Conservation (phyloP, 352 stramenopile genomes). For the Globisporangium camurandrum region DNA sequence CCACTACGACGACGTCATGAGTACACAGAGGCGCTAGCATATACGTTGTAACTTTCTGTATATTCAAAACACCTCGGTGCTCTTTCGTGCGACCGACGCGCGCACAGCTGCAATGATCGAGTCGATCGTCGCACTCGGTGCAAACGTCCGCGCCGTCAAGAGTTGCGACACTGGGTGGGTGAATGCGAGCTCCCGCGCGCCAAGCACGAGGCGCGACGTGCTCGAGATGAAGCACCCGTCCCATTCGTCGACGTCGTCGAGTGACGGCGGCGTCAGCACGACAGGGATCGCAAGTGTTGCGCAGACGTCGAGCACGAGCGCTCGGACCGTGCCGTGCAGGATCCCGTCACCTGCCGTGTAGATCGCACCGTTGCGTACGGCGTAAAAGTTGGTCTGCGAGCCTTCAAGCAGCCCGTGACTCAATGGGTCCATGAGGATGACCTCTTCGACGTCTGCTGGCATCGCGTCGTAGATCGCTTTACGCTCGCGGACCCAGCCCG, state of each 20-base stretch:
- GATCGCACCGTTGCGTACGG: constrained; percentile 39
- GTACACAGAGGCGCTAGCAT: too few species aligned
- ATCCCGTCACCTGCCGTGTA: constrained; percentile 67
- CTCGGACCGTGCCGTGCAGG: constrained; percentile 68
- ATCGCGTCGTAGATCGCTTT: constrained; percentile 71
- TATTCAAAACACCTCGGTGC: constrained; percentile 55
- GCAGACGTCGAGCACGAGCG: constrained; percentile 66
- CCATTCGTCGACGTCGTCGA: constrained; percentile 54
- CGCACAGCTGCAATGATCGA: constrained; percentile 38
- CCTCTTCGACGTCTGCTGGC: constrained; percentile 58
- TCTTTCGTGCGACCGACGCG: constrained; percentile 40
- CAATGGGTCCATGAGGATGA: constrained; percentile 76
- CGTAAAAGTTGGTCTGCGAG: constrained; percentile 84
- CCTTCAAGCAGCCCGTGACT: constrained; percentile 57
- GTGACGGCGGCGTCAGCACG: constrained; percentile 35
- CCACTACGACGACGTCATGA: not conserved
- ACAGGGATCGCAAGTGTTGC: constrained; percentile 41
- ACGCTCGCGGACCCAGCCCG: constrained; percentile 64
- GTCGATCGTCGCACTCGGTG: constrained; percentile 30
- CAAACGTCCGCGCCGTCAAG: constrained; percentile 21
- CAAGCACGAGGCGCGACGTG: constrained; percentile 72
- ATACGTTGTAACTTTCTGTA: too few species aligned
- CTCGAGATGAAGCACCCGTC: constrained; percentile 80
- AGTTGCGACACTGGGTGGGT: constrained; percentile 25
- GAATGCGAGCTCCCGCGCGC: constrained; percentile 42